Base-by-base conservation (phyloP, 257 asterid genomes). In the Verbena officinalis region DNA sequence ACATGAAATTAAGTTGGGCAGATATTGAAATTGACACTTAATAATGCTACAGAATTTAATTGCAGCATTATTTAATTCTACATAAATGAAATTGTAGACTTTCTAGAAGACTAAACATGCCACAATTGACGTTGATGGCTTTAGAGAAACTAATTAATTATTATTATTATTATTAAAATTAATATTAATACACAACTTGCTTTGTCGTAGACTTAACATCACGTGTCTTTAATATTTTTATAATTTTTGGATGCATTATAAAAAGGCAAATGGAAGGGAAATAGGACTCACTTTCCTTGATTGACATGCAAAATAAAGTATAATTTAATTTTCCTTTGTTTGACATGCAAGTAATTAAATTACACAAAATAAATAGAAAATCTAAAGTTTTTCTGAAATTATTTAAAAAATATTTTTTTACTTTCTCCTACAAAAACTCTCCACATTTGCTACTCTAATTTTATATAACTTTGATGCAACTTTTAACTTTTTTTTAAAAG, bases 101-200 rank as follows among this genome's bases (percentile, higher is more conserved):
- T 43, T 44, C 67, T 61, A 61, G 55, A 61, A 61, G 55, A 46
- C 40, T 59, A 22, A 6, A 27, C 9, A 15, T 45, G 21, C 5
- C 52, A 60, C 66, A 7, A 9, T 13, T 44, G 66, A 60, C 66
- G 55, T 60, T n/a, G 66, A 43, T 60, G 38, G 12, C 48, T 27
- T 11, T 9, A 15, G 55, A 19, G 31, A 15, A 43, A 24, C 36
- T 40, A 43, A 22, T 15, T 9, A 8, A 44, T n/a, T n/a, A n/a
- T n/a, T n/a, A n/a, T n/a, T n/a, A n/a, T n/a, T n/a, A n/a, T n/a
- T n/a, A n/a, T n/a, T n/a, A n/a, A n/a, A n/a, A n/a, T n/a, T n/a
- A n/a, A n/a, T n/a, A n/a, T n/a, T n/a, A 42, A 12, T 36, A 2
- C 33, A 27, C 33, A 36, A 36, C 40, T 36, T 4, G 40, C 40